Evolutionary conservation across 2,329 filamentous ascomycete genomes (phyloP).

Genomic region (Alternaria infectoria): DNA sequence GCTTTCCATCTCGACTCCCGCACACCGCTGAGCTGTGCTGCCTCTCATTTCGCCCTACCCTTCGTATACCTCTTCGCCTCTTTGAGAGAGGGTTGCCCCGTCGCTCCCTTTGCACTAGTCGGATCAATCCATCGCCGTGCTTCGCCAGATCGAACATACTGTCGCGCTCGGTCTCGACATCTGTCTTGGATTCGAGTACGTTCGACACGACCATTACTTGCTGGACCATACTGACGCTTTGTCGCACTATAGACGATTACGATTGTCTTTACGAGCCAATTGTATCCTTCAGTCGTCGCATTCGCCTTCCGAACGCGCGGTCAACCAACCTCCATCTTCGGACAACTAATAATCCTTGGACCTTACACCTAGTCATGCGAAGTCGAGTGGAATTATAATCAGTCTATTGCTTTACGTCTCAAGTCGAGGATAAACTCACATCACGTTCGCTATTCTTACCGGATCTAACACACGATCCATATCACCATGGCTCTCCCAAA

Average conservation of each 20-base stretch:
- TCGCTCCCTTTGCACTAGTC: conserved; percentile 27
- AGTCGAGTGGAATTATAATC: conserved; percentile 28
- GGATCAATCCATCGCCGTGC: conserved; percentile 18
- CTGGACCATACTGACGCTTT: conserved; percentile 26
- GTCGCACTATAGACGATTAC: conserved; percentile 18
- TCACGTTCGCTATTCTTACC: conserved; percentile 24
- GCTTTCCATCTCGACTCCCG: conserved; percentile 16
- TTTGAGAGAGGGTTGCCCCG: conserved; percentile 45
- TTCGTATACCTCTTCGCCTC: conserved; percentile 29
- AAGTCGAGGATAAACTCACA: conserved; percentile 23
- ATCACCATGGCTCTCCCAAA: conserved; percentile 72
- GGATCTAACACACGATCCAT: conserved; percentile 12
- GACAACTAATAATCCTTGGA: background rate
- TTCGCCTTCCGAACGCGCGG: background rate
- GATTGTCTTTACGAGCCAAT: background rate
- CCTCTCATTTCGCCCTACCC: conserved; percentile 37
- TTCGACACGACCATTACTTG: conserved; percentile 16
- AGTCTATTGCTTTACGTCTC: conserved; percentile 24
- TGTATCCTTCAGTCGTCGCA: conserved; percentile 1
- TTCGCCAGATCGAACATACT: conserved; percentile 15
- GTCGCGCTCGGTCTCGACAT: conserved; percentile 18
- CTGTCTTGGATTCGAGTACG: conserved; percentile 32
- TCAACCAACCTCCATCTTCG: background rate
- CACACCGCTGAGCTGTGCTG: conserved; percentile 47
- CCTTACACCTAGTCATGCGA: conserved; percentile 38